Conservation (phyloP, 78 protist species). For the Dictyostelium purpureum region DNA sequence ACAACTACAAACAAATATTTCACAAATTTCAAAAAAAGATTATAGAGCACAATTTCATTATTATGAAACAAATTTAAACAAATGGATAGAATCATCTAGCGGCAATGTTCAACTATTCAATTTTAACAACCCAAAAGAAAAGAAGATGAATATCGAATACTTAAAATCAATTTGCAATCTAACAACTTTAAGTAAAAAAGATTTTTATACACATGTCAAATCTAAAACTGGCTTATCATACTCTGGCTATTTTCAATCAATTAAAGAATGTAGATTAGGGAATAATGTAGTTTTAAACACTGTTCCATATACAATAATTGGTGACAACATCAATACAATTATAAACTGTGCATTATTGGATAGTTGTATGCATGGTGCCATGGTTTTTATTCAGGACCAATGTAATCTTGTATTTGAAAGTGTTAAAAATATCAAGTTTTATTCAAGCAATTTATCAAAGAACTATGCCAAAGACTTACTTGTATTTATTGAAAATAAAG, state of each 20-base stretch:
- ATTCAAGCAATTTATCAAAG: no score
- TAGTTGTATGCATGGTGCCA: conserved; percentile 10
- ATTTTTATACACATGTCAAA: background rate
- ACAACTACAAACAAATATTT: background rate
- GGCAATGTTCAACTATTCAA: background rate
- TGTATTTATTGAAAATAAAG: background rate
- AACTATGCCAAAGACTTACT: background rate
- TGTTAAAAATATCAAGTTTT: background rate
- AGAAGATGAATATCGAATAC: background rate
- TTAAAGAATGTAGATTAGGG: background rate
- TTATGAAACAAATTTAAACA: background rate
- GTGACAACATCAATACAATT: background rate
- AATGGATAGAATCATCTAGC: background rate
- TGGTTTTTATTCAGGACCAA: background rate
- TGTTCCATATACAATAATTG: no score
- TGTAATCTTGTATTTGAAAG: conserved; percentile 43
- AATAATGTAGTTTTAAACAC: no score
- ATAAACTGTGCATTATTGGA: background rate
- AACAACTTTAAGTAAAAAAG: background rate
- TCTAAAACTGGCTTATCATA: background rate
- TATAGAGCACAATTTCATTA: background rate
- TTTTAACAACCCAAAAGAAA: background rate
- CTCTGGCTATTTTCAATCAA: background rate
- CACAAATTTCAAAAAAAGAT: background rate
- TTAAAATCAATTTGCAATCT: background rate